Evolutionary conservation across 352 stramenopile species (phyloP).

Genomic region (Globisporangium nodosum): DNA sequence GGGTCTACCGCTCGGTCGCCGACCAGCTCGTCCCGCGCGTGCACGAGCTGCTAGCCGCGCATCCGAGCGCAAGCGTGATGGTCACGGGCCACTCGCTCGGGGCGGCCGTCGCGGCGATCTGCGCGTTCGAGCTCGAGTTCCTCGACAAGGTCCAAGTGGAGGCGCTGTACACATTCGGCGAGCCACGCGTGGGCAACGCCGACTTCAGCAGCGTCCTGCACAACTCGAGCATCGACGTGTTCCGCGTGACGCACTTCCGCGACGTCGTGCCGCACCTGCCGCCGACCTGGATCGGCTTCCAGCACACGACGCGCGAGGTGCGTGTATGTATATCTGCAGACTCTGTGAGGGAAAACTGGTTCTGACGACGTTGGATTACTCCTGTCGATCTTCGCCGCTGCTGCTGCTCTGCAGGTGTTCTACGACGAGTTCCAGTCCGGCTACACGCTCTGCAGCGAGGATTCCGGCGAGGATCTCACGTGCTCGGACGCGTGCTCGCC

Average conservation of each 20-base stretch:
- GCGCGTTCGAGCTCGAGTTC: slow-evolving; percentile 65
- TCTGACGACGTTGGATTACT: background rate
- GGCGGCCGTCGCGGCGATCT: slow-evolving; percentile 63
- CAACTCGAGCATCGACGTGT: slow-evolving; percentile 52
- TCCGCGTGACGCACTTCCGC: slow-evolving; percentile 71
- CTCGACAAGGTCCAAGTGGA: slow-evolving; percentile 50
- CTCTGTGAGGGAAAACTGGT: background rate
- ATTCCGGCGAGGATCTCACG: slow-evolving; percentile 52
- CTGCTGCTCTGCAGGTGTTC: slow-evolving; percentile 42
- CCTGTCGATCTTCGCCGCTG: too few relatives aligned
- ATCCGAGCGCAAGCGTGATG: slow-evolving; percentile 46
- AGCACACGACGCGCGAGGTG: slow-evolving; percentile 72
- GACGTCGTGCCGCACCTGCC: slow-evolving; percentile 77
- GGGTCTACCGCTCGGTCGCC: slow-evolving; percentile 65
- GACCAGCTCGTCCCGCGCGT: slow-evolving; percentile 38
- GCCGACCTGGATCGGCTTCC: slow-evolving; percentile 68
- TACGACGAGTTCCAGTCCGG: slow-evolving; percentile 72
- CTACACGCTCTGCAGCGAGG: slow-evolving; percentile 53
- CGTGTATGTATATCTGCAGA: background rate
- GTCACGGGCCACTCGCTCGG: slow-evolving; percentile 75
- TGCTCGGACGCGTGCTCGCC: slow-evolving; percentile 73
- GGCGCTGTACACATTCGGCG: slow-evolving; percentile 68
- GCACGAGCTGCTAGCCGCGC: slow-evolving; percentile 18
- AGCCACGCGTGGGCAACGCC: slow-evolving; percentile 67
- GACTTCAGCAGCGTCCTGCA: slow-evolving; percentile 55